A percentile compares a stretch with the other conserved stretches of the same genome.
Evolutionary conservation across 2,329 filamentous ascomycete genomes (phyloP).

Genomic region (Plenodomus tracheiphilus): DNA sequence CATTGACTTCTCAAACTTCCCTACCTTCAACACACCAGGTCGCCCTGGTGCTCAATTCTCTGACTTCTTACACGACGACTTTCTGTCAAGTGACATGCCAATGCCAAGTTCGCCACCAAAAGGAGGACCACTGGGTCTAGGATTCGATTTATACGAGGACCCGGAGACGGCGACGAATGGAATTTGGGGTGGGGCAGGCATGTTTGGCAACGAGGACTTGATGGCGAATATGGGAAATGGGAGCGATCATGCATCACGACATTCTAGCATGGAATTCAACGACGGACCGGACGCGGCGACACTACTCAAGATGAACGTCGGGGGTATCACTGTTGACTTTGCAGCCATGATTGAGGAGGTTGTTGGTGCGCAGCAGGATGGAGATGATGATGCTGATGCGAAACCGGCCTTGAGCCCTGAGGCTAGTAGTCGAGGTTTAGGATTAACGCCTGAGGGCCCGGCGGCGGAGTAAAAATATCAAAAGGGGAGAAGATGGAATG

Average conservation of each 20-base stretch:
- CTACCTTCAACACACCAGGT: constrained; percentile 35
- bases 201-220: constrained; percentile 38
- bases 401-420: neutral
- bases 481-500: neutral
- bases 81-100: constrained; percentile 43
- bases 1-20: constrained; percentile 42
- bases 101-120: constrained; percentile 41
- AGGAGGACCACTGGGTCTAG: constrained; percentile 21
- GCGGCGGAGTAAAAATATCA: neutral
- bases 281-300: constrained; percentile 13
- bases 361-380: constrained; percentile 7
- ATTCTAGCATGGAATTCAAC: constrained; percentile 5
- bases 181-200: constrained; percentile 38
- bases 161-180: constrained; percentile 39
- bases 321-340: constrained; percentile 39
- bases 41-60: constrained; percentile 27
- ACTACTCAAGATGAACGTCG: constrained; percentile 31
- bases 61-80: constrained; percentile 37
- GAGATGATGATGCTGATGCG: neutral
- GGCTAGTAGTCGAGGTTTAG: neutral
- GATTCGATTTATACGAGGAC: constrained; percentile 44
- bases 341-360: constrained; percentile 44
- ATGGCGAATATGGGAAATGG: constrained; percentile 20
- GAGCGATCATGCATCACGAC: neutral
- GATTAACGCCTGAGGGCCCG: neutral